These are phyloP conservation scores for Astrothelium subdiscretum DNA, from an alignment of 495 filamentous ascomycete genomes.

Conservation along the genomic window DNA sequence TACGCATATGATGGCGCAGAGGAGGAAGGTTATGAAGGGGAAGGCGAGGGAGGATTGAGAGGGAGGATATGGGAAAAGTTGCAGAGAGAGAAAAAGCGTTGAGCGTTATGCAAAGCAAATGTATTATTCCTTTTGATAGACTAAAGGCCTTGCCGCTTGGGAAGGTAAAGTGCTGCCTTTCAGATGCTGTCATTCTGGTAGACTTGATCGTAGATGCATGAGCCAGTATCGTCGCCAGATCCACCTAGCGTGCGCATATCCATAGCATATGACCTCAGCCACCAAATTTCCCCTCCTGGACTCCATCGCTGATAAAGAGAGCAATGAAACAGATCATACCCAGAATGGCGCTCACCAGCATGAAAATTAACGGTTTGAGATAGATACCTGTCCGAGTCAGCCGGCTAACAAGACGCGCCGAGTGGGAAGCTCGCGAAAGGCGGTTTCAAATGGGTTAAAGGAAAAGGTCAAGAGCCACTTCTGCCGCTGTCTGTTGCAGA, in stretches of 20 bases:
- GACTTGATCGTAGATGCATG: no score
- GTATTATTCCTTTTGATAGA: neutral
- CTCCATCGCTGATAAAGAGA: neutral
- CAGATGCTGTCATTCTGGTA: no score
- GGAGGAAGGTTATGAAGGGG: slow-evolving; percentile 53
- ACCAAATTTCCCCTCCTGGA: neutral
- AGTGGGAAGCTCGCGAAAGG: no score
- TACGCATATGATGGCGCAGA: slow-evolving; percentile 86
- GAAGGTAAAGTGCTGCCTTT: no score
- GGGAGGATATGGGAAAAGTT: neutral
- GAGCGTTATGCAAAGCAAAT: neutral
- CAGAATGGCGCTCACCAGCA: neutral
- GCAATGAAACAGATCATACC: neutral
- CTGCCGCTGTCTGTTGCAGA: no score
- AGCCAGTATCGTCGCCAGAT: no score
- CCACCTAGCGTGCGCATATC: no score
- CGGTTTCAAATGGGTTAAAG: no score
- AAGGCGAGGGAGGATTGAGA: neutral
- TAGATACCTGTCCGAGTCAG: no score
- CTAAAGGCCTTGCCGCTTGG: neutral
- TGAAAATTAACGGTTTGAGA: neutral
- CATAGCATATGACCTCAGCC: neutral
- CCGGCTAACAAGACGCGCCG: no score
- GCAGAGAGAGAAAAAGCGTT: no score
- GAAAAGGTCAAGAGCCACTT: no score